Percentiles rank a stretch among this genome's conserved stretches.
Conservation (phyloP, 768 basidiomycete species). For the Naganishia onofrii region DNA sequence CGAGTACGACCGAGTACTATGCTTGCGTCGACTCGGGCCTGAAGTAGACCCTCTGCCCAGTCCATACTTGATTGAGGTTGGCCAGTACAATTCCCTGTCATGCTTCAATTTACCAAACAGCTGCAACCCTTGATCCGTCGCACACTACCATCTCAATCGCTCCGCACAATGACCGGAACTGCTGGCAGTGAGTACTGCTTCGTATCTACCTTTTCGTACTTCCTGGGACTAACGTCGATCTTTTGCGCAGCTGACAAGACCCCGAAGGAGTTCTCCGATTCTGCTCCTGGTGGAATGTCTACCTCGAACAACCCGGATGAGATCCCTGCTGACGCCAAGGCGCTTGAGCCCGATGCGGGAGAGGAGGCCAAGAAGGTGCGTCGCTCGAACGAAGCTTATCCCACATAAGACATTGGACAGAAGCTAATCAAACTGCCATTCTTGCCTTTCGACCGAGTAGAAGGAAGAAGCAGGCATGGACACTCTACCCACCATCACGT, state of each 20-base stretch:
- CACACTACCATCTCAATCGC: background rate
- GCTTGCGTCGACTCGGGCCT: background rate
- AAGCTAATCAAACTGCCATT: background rate
- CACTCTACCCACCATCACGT: constrained; percentile 18
- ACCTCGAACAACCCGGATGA: constrained; percentile 22
- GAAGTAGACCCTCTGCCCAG: background rate
- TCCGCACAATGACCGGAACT: constrained; percentile 22
- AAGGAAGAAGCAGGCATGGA: constrained; percentile 23
- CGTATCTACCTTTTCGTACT: background rate
- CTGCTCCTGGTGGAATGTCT: constrained; percentile 15
- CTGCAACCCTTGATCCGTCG: background rate
- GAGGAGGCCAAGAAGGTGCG: constrained; percentile 23
- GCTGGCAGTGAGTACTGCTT: constrained; percentile 4
- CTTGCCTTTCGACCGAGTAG: background rate
- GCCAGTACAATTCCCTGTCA: background rate
- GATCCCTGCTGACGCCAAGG: constrained; percentile 20
- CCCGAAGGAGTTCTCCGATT: background rate
- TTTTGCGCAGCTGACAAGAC: constrained; percentile 15
- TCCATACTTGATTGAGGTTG: background rate
- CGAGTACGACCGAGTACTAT: too few species aligned
- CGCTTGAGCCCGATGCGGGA: constrained; percentile 21
- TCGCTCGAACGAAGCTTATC: background rate
- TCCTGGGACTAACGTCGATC: background rate
- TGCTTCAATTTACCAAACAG: background rate
- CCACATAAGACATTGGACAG: background rate